A percentile compares a stretch with the other conserved stretches of the same genome.
phyloP scores from a whole-genome alignment of 192 early-diverging fungal genomes.

The Mycoemilia scoparia region DNA sequence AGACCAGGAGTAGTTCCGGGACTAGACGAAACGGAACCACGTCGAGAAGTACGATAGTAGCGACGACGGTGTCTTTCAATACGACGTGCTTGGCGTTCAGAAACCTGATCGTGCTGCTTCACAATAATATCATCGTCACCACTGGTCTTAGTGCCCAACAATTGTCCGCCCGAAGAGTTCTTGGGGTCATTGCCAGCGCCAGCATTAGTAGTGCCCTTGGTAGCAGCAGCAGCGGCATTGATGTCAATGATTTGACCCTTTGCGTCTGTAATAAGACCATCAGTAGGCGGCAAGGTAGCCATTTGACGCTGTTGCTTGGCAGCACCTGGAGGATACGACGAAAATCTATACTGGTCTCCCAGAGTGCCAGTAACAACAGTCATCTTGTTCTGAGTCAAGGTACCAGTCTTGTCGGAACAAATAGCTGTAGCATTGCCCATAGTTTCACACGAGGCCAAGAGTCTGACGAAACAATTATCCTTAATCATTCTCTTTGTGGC shows the following conservation, averaged over 20 bases:
- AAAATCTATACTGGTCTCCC: conserved; percentile 48
- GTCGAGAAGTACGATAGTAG: conserved; percentile 8
- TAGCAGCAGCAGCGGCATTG: conserved; percentile 19
- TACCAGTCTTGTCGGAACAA: conserved; percentile 98
- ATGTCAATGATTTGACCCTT: conserved; percentile 22
- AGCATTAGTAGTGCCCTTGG: too few relatives aligned
- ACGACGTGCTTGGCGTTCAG: conserved; percentile 19
- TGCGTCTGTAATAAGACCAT: conserved; percentile 27
- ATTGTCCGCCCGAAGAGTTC: too few relatives aligned
- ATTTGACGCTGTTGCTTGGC: conserved; percentile 29
- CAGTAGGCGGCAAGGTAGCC: conserved; percentile 16
- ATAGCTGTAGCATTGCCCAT: conserved; percentile 98
- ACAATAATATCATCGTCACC: too few relatives aligned
- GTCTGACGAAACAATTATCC: conserved; percentile 92
- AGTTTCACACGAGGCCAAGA: conserved; percentile 92
- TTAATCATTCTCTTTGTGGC: conserved; percentile 90
- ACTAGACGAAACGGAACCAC: conserved; percentile 22
- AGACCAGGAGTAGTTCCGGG: conserved; percentile 25
- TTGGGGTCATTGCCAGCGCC: too few relatives aligned
- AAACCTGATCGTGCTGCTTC: too few relatives aligned
- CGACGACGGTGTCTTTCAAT: conserved; percentile 21
- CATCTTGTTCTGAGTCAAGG: conserved; percentile 95
- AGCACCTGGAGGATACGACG: conserved; percentile 29
- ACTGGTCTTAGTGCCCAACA: conserved; percentile 20
- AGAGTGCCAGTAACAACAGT: conserved; percentile 80